These are phyloP conservation scores for Tricholoma sp. DNA, from an alignment of 768 basidiomycete genomes.

Conservation along the genomic window DNA sequence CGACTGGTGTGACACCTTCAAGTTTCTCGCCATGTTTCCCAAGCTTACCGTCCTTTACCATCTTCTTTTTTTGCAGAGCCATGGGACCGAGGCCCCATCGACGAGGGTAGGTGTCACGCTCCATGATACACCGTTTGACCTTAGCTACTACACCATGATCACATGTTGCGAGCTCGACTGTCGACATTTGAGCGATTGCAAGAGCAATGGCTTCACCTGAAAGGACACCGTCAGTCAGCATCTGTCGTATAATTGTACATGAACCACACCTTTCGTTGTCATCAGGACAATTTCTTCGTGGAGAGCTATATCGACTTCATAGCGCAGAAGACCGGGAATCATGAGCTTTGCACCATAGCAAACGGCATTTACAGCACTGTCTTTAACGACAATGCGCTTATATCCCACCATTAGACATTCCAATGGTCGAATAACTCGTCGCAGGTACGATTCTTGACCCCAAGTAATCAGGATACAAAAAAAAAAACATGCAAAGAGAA, in stretches of 20 bases:
- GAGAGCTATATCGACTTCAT: conserved; percentile 90
- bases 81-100: conserved; percentile 99
- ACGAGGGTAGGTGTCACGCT: conserved; percentile 95
- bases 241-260: neutral
- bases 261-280: conserved; percentile 85
- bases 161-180: conserved; percentile 95
- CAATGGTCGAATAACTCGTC: conserved; percentile 89
- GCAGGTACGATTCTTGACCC: conserved; percentile 86
- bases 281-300: conserved; percentile 97
- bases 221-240: conserved; percentile 1
- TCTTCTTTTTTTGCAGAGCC: conserved; percentile 95
- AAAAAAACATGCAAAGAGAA: too few species aligned
- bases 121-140: conserved; percentile 99
- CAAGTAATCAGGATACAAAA: neutral
- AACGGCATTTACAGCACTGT: conserved; percentile 97
- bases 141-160: conserved; percentile 99
- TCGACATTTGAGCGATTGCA: conserved; percentile 96
- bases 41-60: conserved; percentile 96
- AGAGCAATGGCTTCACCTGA: conserved; percentile 90
- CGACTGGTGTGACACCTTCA: conserved; percentile 80
- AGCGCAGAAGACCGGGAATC: conserved; percentile 97
- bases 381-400: conserved; percentile 98
- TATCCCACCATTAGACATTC: conserved; percentile 93
- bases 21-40: conserved; percentile 92
- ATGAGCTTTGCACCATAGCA: conserved; percentile 99